Base-by-base conservation (phyloP, 2,329 filamentous ascomycete genomes). In the Mariannaea sp. region DNA sequence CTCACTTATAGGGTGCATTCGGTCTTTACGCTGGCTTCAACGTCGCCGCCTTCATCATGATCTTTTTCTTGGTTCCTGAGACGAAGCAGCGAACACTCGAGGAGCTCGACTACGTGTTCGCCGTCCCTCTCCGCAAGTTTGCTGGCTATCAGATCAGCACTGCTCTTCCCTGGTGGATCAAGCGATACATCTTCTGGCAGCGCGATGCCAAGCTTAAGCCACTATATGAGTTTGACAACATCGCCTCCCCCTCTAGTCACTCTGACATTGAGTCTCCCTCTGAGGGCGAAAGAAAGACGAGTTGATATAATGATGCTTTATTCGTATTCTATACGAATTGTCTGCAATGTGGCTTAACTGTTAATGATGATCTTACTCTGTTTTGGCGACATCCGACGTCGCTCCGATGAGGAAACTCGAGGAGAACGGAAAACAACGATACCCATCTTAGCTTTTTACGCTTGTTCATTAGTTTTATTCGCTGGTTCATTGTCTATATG, bases 11-110 rank as follows among this genome's bases (percentile, higher is more conserved):
- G 43, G 75, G 76, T 7, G 73, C 73, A 0, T 76, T 76, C 56
- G 75, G 76, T 5, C 72, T 81, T 42, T 84, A 84, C 52, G 81
- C 81, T 0, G 80, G 77, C 1, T 76, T 83, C 51, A 85, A 85
- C 58, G 61, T 80, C 0, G 64, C 81, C 2, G 81, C 80, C 1
- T 76, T 83, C 43, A 45, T 79, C 46, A 77, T 84, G 70, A 82
- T 84, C 52, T 81, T 83, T 60, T 68, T 71, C 58, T 68, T 66
- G 50, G 71, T 73, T 2, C 70, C 70, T 0, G 82, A 85, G 65
- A 85, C 82, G 0, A 85, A 83, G 71, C 79, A 77, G 61, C 72
- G 73, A 45, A 77, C 75, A 0, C 72, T 80, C 4, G 77, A 79
- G 63, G 77, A 80, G 59, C 73, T 81, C 53, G 78, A 81, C 66